Conservation (phyloP, 139 green algal genomes). For the Deuterostichococcus epilithicus region DNA sequence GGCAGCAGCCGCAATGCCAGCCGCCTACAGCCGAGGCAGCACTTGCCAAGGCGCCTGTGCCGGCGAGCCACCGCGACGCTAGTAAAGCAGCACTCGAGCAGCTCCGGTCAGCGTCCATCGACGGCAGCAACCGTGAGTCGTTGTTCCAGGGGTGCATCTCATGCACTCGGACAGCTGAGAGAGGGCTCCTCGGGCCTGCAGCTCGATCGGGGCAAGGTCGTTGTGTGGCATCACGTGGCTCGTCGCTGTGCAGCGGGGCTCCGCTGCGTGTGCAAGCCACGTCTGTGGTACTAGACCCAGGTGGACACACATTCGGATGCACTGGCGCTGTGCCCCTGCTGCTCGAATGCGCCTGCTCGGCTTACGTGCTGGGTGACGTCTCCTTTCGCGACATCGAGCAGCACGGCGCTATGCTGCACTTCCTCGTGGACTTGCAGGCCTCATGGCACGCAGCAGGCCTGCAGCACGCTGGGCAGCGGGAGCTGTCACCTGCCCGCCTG, state of each 20-base stretch:
- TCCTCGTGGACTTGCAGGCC: no score
- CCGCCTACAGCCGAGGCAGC: neutral
- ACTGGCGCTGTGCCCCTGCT: no score
- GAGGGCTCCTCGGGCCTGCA: neutral
- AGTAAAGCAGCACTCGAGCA: conserved; percentile 56
- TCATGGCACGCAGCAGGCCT: neutral
- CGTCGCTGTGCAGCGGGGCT: neutral
- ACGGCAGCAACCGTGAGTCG: conserved; percentile 60
- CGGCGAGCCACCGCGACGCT: conserved; percentile 52
- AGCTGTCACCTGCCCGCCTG: neutral
- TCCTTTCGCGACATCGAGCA: no score
- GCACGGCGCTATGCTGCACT: no score
- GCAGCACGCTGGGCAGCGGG: neutral
- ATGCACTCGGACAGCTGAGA: no score
- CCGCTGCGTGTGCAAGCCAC: neutral
- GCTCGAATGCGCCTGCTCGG: no score
- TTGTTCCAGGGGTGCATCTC: neutral
- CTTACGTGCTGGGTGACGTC: no score
- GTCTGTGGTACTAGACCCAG: no score
- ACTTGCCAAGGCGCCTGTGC: no score
- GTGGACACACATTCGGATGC: no score
- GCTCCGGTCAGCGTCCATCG: conserved; percentile 39
- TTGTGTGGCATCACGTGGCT: neutral
- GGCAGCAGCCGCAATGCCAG: no score
- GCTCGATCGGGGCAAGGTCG: neutral